Evolutionary conservation across 148 eudicot genomes (phyloP).

Genomic region (Polygonum aviculare): DNA sequence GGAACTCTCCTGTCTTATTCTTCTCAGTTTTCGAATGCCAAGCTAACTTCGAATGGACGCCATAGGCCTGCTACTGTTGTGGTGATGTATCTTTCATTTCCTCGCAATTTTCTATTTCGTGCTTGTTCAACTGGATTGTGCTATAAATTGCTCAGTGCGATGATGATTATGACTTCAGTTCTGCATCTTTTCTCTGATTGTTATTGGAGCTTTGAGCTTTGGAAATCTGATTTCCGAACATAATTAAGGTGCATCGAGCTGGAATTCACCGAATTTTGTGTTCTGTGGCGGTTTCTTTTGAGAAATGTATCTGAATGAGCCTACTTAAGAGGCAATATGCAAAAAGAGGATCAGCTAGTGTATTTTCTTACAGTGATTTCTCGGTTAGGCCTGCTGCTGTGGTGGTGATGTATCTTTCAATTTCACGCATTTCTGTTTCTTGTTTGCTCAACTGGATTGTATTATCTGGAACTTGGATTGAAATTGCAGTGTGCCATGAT

Average conservation of each 20-base stretch:
- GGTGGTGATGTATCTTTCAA: constrained; percentile 25
- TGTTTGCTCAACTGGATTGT: neutral
- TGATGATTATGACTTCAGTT: neutral
- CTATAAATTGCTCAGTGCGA: neutral
- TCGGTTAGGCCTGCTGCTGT: too few species aligned
- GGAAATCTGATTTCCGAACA: neutral
- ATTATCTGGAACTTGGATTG: neutral
- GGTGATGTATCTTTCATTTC: constrained; percentile 27
- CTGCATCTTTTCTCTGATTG: neutral
- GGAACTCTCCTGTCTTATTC: constrained; percentile 13
- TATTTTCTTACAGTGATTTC: too few species aligned
- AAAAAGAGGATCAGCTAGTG: too few species aligned
- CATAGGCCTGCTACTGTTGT: constrained; percentile 19
- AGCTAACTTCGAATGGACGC: neutral
- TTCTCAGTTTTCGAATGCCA: neutral
- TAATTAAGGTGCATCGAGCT: neutral
- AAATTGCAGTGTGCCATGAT: neutral
- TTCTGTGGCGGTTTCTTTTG: neutral
- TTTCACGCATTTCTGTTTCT: neutral
- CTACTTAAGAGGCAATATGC: too few species aligned
- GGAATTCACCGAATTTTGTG: neutral
- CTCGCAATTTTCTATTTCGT: neutral
- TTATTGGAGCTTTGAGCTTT: neutral
- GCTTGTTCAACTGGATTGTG: neutral
- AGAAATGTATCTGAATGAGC: too few species aligned